phyloP scores from a whole-genome alignment of 495 filamentous ascomycete species.

The Chaetomium cochliodes region DNA sequence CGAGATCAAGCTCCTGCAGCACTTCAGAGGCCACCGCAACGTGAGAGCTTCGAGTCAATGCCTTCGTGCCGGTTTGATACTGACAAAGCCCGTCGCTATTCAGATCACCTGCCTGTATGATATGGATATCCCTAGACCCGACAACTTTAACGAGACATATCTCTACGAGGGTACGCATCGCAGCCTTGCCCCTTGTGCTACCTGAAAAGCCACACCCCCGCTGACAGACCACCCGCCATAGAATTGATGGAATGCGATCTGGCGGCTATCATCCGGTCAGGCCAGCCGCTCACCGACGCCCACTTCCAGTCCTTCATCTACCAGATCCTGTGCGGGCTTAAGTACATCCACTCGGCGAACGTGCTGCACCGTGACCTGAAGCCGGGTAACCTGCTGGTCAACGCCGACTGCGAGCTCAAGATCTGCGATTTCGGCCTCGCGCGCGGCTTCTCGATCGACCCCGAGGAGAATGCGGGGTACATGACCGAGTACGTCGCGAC shows the following conservation, averaged over 20 bases:
- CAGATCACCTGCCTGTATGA: conserved; percentile 99
- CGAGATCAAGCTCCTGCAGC: conserved; percentile 97
- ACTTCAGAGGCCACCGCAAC: conserved; percentile 79
- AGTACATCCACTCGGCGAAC: conserved; percentile 98
- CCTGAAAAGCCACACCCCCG: background rate
- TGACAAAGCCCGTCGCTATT: conserved; percentile 16
- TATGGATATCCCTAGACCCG: conserved; percentile 97
- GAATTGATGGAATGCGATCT: conserved; percentile 99
- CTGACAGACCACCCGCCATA: conserved; percentile 41
- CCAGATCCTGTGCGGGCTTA: conserved; percentile 91
- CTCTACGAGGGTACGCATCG: conserved; percentile 83
- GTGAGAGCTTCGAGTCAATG: conserved; percentile 37
- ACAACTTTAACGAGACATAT: conserved; percentile 99
- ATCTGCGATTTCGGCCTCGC: conserved; percentile 98
- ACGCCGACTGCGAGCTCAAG: conserved; percentile 98
- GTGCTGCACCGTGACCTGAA: conserved; percentile 96
- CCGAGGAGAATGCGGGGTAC: conserved; percentile 97
- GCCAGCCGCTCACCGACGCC: conserved; percentile 92
- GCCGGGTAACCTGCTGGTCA: conserved; percentile 93
- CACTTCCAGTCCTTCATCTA: conserved; percentile 96
- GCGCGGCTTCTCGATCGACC: conserved; percentile 92
- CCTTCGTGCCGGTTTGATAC: background rate
- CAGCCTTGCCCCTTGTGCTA: background rate
- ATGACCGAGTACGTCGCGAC: conserved; percentile 99
- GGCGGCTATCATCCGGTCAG: conserved; percentile 95